phyloP scores from a whole-genome alignment of 768 basidiomycete genomes.

The Pholiota microspora region DNA sequence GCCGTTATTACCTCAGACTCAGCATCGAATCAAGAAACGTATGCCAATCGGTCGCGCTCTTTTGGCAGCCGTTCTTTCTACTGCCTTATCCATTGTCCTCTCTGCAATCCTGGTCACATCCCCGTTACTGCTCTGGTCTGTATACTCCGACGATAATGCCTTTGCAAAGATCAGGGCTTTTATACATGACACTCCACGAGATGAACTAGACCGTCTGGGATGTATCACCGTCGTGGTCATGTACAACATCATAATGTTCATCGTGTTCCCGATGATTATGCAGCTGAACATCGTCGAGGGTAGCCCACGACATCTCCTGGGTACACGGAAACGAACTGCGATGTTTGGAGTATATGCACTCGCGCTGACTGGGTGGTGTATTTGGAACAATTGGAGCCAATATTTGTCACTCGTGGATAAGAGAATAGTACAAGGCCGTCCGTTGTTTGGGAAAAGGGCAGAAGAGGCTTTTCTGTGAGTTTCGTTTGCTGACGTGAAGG shows the following conservation, averaged over 20 bases:
- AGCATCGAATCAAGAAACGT: neutral
- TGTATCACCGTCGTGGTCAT: neutral
- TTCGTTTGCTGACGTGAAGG: neutral
- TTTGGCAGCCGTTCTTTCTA: neutral
- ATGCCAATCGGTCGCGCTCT: neutral
- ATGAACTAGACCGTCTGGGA: neutral
- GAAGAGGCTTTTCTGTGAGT: conserved; percentile 21
- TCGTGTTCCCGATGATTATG: neutral
- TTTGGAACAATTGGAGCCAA: neutral
- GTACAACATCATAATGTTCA: neutral
- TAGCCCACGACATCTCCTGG: neutral
- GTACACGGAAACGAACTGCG: neutral
- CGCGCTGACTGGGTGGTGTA: neutral
- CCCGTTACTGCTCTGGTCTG: neutral
- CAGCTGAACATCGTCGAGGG: neutral
- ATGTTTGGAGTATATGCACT: neutral
- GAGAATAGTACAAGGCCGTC: conserved; percentile 4
- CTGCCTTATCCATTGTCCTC: neutral
- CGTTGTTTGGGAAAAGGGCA: conserved; percentile 18
- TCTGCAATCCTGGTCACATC: neutral
- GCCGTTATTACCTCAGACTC: neutral
- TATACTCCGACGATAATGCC: neutral
- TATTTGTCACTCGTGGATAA: neutral
- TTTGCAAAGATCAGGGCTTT: neutral
- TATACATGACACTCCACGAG: neutral